Percentiles rank a stretch among this genome's conserved stretches.
Conservation (phyloP, 345 rosid genomes). For the Litchi chinensis region DNA sequence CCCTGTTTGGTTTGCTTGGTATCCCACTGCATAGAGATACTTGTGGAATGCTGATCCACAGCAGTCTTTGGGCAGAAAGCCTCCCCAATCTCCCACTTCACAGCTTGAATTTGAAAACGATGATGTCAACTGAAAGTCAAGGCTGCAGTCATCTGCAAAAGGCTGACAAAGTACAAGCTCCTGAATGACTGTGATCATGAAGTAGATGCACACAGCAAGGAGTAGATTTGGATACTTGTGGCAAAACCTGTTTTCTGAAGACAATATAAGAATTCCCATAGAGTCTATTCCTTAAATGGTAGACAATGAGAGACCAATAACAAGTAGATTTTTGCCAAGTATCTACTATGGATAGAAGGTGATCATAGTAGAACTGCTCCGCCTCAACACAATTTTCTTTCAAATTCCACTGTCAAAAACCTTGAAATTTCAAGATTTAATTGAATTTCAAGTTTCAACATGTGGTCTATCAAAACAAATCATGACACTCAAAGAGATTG, state of each 20-base stretch:
- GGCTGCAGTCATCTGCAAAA: slow-evolving; percentile 24
- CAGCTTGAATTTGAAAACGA: slow-evolving; percentile 15
- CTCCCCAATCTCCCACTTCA: slow-evolving; percentile 44
- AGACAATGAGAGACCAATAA: neutral
- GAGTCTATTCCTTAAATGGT: neutral
- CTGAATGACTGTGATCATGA: slow-evolving; percentile 2
- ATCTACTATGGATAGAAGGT: neutral
- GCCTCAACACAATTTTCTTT: neutral
- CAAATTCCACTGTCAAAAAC: neutral
- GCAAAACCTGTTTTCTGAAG: neutral
- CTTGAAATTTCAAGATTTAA: neutral
- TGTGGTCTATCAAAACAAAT: neutral
- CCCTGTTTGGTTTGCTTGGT: slow-evolving; percentile 40
- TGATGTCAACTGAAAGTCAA: slow-evolving; percentile 17
- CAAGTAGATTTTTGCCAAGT: neutral
- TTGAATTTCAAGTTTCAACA: neutral
- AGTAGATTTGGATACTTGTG: neutral
- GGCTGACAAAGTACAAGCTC: slow-evolving; percentile 26
- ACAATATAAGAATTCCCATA: neutral
- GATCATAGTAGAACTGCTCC: neutral
- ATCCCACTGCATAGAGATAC: slow-evolving; percentile 38
- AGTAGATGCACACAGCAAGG: slow-evolving; percentile 19
- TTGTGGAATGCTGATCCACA: slow-evolving; percentile 32
- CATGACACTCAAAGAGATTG: neutral
- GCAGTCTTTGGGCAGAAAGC: slow-evolving; percentile 34